Base-by-base conservation (phyloP, 1,284 basidiomycete species). In the Neolentinus lepideus region DNA sequence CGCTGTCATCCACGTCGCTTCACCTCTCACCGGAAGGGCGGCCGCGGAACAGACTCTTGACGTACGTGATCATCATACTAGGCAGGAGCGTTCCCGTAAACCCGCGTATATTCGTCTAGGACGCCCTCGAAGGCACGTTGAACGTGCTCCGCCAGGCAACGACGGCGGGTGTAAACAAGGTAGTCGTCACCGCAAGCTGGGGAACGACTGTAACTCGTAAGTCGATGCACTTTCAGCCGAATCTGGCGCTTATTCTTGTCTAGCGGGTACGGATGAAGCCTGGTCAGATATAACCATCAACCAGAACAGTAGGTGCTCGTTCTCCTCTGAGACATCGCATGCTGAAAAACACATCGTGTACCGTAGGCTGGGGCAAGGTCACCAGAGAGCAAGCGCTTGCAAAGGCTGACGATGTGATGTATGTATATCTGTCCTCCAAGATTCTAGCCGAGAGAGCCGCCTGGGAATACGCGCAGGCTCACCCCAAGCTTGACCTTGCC, bases 351-450 rank as follows among this genome's bases (percentile, higher is more conserved):
- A 25, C 10, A 16, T 16, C 19, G 43, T 46, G 16, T 6, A 6
- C 16, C 6, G 10, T 46, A 46, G 43, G 24, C 16, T 46, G 43
- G 43, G 24, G 24, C 43, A 19, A 19, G 24, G 16, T 16, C 6
- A 46, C 43, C 19, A 46, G 24, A 25, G 43, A 46, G 43, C 19
- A 46, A 16, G 43, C 43, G 4, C 24, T 46, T 10, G 24, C n/a
- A 4, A 19, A 19, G 43, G 43, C 6, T 4, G 43, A 19, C n/a
- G n/a, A 19, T 16, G 43, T 21, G 6, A 21, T 46, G 31, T 1
- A 36, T 11, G 47, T 60, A 14, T 67, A 67, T 55, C 22, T 51
- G 2, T 53, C 60, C 24, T 60, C 64, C n/a, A 67, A 67, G 54
- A 54, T 46, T 3, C 52, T 67, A 12, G 61, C 62, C 9, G 66